Evolutionary conservation across 208 protist genomes (phyloP), one percentile per base, ranked within the genome.

Genomic region (Balamuthia mandrillaris): DNA sequence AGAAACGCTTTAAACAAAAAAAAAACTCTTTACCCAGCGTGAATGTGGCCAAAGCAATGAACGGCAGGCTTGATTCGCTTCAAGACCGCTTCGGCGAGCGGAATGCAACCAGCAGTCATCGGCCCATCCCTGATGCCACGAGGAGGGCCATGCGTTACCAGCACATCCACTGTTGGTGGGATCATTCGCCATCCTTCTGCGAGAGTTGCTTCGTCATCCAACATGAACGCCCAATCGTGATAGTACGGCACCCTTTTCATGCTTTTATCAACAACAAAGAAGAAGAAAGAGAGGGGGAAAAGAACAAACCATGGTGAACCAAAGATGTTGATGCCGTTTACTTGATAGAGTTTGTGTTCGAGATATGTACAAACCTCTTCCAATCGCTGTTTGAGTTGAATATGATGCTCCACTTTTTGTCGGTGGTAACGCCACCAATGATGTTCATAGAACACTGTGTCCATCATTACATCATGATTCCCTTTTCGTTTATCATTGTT

Each of bases 201-300:
- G 14, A 66, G 35, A 10, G 14, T 35, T 52, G 14, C 33, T 7
- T 82, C 74, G 21, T 82, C 74, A 0, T 45, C 51, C 31, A 63
- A n/a, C 74, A 82, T 82, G 37, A 82, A 82, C 49, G 74, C 74
- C 74, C 74, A 82, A 33, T 82, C 74, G 7, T 82, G 74, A 35
- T 82, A 82, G n/a, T 82, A 66, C 18, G 74, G 74, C 3, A 65
- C 54, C 74, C 74, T 82, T 6, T 56, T 56, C n/a, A n/a, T 56
- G 18, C n/a, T 24, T n/a, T 18, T 24, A 56, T 56, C n/a, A 56
- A 56, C 18, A 24, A 24, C 18, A 56, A n/a, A n/a, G 18, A n/a
- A 24, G 18, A 56, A 56, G 18, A 56, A 18, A 56, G n/a, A 56
- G 49, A 56, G 49, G 18, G 18, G 49, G 18, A 56, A 24, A 24